These are phyloP conservation scores for Tolypocladium inflatum DNA, from an alignment of 2,329 filamentous ascomycete genomes.

Conservation along the genomic window DNA sequence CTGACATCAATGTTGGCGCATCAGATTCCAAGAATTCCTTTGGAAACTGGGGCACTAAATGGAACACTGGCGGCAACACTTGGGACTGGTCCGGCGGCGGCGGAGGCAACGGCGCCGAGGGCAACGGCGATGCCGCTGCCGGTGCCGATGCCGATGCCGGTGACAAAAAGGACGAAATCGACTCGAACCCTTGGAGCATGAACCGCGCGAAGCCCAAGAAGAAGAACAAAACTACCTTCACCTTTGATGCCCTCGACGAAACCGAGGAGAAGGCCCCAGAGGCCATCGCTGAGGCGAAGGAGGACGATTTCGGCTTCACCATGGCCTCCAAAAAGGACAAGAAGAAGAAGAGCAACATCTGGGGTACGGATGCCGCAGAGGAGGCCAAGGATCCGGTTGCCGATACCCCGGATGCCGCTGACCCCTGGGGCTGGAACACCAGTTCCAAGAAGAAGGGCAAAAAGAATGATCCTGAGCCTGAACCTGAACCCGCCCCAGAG, in stretches of 20 bases:
- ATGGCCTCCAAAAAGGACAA: constrained; percentile 29
- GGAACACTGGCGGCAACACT: constrained; percentile 42
- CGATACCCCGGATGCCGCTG: constrained; percentile 13
- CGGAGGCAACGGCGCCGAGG: constrained; percentile 11
- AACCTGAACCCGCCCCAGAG: not conserved
- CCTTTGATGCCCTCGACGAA: constrained; percentile 38
- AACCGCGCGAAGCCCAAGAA: constrained; percentile 42
- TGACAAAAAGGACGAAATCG: constrained; percentile 31
- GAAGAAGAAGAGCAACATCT: constrained; percentile 28
- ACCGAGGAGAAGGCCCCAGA: constrained; percentile 26
- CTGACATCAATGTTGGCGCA: constrained; percentile 46
- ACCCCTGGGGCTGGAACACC: constrained; percentile 24
- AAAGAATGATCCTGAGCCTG: constrained; percentile 15
- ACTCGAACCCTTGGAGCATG: constrained; percentile 40
- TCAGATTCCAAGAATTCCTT: constrained; percentile 35
- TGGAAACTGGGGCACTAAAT: constrained; percentile 51
- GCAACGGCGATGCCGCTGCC: constrained; percentile 16
- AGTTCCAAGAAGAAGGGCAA: constrained; percentile 33
- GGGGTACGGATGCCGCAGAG: constrained; percentile 23
- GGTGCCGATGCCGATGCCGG: constrained; percentile 23
- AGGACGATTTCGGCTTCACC: constrained; percentile 21
- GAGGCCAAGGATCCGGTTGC: constrained; percentile 17
- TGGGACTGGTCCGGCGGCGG: constrained; percentile 31
- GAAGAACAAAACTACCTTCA: constrained; percentile 33
- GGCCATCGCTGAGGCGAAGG: constrained; percentile 19